A percentile compares a stretch with the other conserved stretches of the same genome.
Evolutionary conservation across 192 early-diverging fungal species (phyloP).

Genomic region (Backusella psychrophila): DNA sequence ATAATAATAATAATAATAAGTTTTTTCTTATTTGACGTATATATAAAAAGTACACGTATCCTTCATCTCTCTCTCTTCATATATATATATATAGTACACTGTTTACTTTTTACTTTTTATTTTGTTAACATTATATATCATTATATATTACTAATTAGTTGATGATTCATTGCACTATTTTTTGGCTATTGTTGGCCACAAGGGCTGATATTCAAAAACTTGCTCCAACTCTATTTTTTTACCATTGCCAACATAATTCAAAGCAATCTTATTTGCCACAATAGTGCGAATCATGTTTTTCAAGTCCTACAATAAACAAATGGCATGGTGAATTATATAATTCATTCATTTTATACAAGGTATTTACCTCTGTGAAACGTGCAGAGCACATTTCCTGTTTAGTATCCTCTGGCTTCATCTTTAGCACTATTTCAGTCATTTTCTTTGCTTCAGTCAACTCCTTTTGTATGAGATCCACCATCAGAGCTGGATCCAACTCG

Average conservation of each 20-base stretch:
- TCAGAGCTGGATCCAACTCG: neutral
- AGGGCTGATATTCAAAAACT: constrained; percentile 32
- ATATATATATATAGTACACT: neutral
- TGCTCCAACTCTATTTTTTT: neutral
- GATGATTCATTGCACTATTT: neutral
- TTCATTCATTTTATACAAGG: no score
- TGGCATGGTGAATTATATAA: neutral
- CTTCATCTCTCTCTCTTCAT: no score
- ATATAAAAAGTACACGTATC: neutral
- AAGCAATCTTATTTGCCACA: constrained; percentile 29
- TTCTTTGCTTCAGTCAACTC: constrained; percentile 20
- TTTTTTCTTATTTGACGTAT: neutral
- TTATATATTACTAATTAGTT: neutral
- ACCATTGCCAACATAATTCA: neutral
- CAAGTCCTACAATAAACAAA: constrained; percentile 20
- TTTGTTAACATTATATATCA: neutral
- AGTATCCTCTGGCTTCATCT: neutral
- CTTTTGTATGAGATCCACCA: constrained; percentile 2
- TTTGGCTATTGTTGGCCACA: constrained; percentile 21
- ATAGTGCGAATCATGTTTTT: constrained; percentile 21
- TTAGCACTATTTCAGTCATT: constrained; percentile 11
- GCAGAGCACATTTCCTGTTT: constrained; percentile 28
- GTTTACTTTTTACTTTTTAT: neutral
- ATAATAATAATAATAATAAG: neutral
- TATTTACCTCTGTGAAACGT: constrained; percentile 24